Conservation (phyloP, 495 filamentous ascomycete species). For the Rusavskia elegans region DNA sequence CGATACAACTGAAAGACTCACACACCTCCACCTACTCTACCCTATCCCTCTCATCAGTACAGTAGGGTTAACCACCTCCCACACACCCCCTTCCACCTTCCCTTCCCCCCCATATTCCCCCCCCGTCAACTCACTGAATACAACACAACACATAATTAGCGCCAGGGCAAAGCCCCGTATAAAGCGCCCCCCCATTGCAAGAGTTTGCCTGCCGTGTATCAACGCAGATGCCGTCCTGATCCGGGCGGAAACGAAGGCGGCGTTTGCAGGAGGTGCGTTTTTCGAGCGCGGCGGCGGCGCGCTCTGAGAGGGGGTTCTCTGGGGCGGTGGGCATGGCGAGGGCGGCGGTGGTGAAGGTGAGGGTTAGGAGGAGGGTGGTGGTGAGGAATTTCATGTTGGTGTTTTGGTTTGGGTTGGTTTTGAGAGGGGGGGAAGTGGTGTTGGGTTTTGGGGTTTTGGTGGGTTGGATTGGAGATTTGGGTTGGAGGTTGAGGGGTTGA, state of each 20-base stretch:
- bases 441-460: neutral
- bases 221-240: constrained; percentile 1
- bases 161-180: neutral
- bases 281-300: neutral
- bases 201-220: neutral
- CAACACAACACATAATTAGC: neutral
- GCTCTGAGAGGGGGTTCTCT: neutral
- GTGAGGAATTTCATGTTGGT: neutral
- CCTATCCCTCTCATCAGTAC: too few species aligned
- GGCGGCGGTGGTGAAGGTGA: neutral
- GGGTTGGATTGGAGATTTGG: too few species aligned
- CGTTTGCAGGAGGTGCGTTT: neutral
- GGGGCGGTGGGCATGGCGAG: neutral
- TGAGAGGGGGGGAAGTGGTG: neutral
- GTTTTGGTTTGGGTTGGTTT: neutral
- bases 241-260: neutral
- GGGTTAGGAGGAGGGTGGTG: neutral
- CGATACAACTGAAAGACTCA: too few species aligned
- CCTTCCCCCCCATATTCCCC: too few species aligned
- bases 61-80: too few species aligned
- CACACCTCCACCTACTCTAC: too few species aligned
- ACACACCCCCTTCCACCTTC: too few species aligned
- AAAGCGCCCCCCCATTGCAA: neutral
- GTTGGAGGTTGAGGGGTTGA: too few species aligned
- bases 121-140: neutral